Conservation (phyloP, 2,329 filamentous ascomycete genomes). For the Trichoderma sp. region DNA sequence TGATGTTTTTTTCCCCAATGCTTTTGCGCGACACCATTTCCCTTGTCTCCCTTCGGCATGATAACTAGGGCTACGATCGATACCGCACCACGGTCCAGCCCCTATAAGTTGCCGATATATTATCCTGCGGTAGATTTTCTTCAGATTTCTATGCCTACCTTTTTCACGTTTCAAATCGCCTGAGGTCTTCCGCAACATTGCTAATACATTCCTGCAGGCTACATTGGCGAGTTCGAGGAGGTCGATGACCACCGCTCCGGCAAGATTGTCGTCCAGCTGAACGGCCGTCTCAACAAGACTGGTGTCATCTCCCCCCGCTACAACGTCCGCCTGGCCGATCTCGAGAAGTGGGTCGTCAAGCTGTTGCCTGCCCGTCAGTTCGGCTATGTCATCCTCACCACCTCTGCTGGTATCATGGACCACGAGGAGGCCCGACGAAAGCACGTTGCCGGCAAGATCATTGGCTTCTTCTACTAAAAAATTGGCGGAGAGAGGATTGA, state of each 20-base stretch:
- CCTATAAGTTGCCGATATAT: conserved; percentile 99
- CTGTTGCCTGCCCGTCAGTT: conserved; percentile 99
- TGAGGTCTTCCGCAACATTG: conserved; percentile 93
- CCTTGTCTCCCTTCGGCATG: conserved; percentile 71
- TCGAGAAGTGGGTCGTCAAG: conserved; percentile 99
- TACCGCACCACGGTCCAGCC: conserved; percentile 78
- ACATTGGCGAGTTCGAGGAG: conserved; percentile 99
- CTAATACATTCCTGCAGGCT: conserved; percentile 70
- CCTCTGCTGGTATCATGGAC: conserved; percentile 99
- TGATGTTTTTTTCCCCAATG: not conserved
- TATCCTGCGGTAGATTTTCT: conserved; percentile 82
- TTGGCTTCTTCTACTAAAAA: conserved; percentile 97
- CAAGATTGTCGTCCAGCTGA: conserved; percentile 99
- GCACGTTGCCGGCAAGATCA: conserved; percentile 99
- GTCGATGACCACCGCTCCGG: conserved; percentile 99
- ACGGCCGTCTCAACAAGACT: conserved; percentile 97
- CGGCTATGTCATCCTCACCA: conserved; percentile 98
- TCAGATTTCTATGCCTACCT: conserved; percentile 68
- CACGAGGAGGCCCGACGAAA: conserved; percentile 99
- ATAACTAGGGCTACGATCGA: conserved; percentile 99
- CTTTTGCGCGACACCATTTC: not conserved
- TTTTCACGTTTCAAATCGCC: conserved; percentile 48
- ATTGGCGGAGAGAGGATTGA: conserved; percentile 24
- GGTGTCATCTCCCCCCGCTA: conserved; percentile 99
- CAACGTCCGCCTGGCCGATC: conserved; percentile 95